A percentile compares a stretch with the other conserved stretches of the same genome.
Evolutionary conservation across 768 basidiomycete species (phyloP).

Genomic region (Tulasnella sp.): DNA sequence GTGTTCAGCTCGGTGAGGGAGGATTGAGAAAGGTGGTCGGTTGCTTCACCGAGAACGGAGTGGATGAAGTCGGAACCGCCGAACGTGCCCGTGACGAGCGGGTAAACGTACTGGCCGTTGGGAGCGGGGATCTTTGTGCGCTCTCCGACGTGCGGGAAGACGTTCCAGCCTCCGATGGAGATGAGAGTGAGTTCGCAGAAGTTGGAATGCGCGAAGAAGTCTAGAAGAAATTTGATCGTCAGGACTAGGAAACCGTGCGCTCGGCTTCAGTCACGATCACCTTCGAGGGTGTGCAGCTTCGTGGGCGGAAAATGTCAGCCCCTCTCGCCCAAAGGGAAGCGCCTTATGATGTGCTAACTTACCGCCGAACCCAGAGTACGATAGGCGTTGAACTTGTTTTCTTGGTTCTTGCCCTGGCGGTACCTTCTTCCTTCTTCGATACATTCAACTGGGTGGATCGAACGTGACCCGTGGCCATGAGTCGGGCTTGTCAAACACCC

Average conservation of each 20-base stretch:
- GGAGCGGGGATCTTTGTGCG: conserved; percentile 58
- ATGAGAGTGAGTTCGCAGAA: conserved; percentile 78
- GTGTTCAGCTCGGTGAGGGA: conserved; percentile 85
- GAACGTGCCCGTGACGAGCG: conserved; percentile 79
- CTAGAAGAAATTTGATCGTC: conserved; percentile 25
- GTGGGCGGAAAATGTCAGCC: background rate
- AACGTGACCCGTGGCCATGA: background rate
- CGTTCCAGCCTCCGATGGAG: conserved; percentile 64
- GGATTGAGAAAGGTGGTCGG: conserved; percentile 58
- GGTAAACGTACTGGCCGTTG: conserved; percentile 69
- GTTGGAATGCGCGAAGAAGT: conserved; percentile 39
- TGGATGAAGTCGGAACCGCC: conserved; percentile 75
- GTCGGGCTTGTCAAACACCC: background rate
- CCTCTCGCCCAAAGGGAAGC: background rate
- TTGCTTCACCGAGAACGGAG: conserved; percentile 68
- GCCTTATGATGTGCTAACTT: background rate
- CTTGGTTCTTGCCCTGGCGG: conserved; percentile 52
- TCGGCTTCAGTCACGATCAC: background rate
- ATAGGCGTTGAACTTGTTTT: conserved; percentile 75
- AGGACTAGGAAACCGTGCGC: background rate
- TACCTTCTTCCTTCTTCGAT: conserved; percentile 70
- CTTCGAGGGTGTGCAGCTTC: conserved; percentile 28
- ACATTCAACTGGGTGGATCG: conserved; percentile 50
- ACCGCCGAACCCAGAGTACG: conserved; percentile 65
- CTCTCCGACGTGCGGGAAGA: conserved; percentile 87